Conservation (phyloP, 2,329 filamentous ascomycete species). For the Pseudogymnoascus sp. region DNA sequence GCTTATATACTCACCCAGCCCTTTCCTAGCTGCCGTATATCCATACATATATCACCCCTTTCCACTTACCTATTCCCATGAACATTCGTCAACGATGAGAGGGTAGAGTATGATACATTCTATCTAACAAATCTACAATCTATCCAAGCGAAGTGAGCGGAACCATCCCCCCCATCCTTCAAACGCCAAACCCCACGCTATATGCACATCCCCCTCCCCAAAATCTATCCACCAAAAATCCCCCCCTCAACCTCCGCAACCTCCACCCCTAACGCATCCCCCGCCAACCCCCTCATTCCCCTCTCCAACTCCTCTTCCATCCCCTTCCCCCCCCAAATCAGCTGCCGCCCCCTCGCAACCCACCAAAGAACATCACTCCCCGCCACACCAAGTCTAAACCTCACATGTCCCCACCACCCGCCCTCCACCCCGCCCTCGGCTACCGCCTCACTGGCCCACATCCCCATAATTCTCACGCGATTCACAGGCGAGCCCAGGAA, state of each 20-base stretch:
- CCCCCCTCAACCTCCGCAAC: constrained; percentile 80
- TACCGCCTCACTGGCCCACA: constrained; percentile 81
- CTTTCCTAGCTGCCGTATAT: too few relatives aligned
- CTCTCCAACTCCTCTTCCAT: constrained; percentile 94
- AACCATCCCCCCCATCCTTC: background rate
- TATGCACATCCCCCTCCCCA: background rate
- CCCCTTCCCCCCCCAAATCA: constrained; percentile 65
- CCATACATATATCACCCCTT: too few relatives aligned
- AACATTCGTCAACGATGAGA: constrained; percentile 31
- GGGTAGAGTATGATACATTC: constrained; percentile 51
- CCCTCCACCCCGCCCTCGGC: constrained; percentile 63
- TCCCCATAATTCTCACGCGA: constrained; percentile 84
- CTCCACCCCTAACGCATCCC: constrained; percentile 78
- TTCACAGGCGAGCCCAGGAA: constrained; percentile 69
- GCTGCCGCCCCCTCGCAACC: constrained; percentile 68
- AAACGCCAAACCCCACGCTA: background rate
- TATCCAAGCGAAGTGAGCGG: background rate
- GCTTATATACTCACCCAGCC: too few relatives aligned
- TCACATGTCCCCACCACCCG: constrained; percentile 59
- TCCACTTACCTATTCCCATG: background rate
- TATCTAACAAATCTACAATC: constrained; percentile 5
- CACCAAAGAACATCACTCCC: constrained; percentile 77
- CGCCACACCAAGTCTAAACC: constrained; percentile 74
- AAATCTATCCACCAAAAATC: constrained; percentile 11
- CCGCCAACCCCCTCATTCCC: constrained; percentile 78